phyloP scores from a whole-genome alignment of 2,329 filamentous ascomycete species.

The Atkinsonella hypoxylon region DNA sequence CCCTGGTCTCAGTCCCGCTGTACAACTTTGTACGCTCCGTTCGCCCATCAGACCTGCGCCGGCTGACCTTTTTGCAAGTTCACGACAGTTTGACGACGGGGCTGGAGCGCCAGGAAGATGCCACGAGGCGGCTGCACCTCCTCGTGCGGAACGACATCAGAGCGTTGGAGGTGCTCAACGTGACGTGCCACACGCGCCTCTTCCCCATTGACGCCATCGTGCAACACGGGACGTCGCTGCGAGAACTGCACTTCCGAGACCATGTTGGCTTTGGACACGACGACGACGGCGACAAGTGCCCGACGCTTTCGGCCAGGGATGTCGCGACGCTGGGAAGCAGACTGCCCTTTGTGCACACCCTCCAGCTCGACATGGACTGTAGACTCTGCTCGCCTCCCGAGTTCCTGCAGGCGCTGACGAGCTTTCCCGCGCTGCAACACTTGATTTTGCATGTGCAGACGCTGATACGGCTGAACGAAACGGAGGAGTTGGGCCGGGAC shows the following conservation, averaged over 20 bases:
- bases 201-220: constrained; percentile 29
- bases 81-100: constrained; percentile 34
- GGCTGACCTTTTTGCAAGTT: constrained; percentile 25
- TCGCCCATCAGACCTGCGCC: constrained; percentile 21
- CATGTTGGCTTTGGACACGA: constrained; percentile 34
- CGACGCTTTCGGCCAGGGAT: constrained; percentile 25
- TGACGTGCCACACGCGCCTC: constrained; percentile 28
- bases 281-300: constrained; percentile 26
- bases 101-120: constrained; percentile 24
- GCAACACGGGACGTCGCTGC: constrained; percentile 25
- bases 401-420: constrained; percentile 27
- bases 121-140: constrained; percentile 25
- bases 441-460: constrained; percentile 35
- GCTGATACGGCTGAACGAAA: constrained; percentile 21
- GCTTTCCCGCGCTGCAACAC: constrained; percentile 26
- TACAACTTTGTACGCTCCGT: constrained; percentile 33
- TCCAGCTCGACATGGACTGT: constrained; percentile 37
- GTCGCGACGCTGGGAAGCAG: constrained; percentile 20
- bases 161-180: constrained; percentile 24
- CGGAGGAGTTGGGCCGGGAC: constrained; percentile 18
- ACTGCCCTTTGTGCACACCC: constrained; percentile 22
- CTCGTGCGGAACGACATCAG: constrained; percentile 26
- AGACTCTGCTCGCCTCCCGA: constrained; percentile 19
- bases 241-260: constrained; percentile 30
- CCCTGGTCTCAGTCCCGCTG: constrained; percentile 31